phyloP scores from a whole-genome alignment of 306 rosid species.

The Oemleria cerasiformis region DNA sequence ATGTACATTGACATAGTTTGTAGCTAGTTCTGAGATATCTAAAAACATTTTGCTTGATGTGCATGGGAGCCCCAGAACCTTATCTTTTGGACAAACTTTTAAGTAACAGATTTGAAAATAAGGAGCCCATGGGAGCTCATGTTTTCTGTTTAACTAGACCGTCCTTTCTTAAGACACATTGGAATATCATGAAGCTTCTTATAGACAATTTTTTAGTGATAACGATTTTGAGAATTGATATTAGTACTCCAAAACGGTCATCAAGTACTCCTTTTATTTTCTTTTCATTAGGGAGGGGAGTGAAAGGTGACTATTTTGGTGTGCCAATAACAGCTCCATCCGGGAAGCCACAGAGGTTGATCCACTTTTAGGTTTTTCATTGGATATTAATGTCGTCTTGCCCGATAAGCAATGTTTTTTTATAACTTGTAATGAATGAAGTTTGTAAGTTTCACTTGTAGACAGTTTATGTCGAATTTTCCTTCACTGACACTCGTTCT shows the following conservation, averaged over 20 bases:
- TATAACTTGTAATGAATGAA: neutral
- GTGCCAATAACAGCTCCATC: no score
- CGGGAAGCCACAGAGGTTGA: neutral
- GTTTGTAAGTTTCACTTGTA: no score
- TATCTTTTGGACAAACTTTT: neutral
- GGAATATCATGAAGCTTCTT: neutral
- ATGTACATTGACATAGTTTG: neutral
- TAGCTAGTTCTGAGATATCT: conserved; percentile 8
- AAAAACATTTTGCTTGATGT: neutral
- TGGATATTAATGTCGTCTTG: neutral
- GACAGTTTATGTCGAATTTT: neutral
- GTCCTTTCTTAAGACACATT: neutral
- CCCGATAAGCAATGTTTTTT: neutral
- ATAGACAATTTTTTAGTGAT: neutral
- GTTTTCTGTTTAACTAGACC: neutral
- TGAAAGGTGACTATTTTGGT: no score
- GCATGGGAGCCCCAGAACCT: neutral
- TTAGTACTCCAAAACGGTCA: no score
- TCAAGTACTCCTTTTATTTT: no score
- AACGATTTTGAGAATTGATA: neutral
- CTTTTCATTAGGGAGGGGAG: no score
- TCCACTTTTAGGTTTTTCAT: neutral
- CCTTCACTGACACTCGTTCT: neutral
- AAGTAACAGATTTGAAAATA: neutral
- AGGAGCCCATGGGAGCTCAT: neutral